Evolutionary conservation across 805 yeast species (phyloP).

Genomic region (Kodamaea hsintzibuensis): DNA sequence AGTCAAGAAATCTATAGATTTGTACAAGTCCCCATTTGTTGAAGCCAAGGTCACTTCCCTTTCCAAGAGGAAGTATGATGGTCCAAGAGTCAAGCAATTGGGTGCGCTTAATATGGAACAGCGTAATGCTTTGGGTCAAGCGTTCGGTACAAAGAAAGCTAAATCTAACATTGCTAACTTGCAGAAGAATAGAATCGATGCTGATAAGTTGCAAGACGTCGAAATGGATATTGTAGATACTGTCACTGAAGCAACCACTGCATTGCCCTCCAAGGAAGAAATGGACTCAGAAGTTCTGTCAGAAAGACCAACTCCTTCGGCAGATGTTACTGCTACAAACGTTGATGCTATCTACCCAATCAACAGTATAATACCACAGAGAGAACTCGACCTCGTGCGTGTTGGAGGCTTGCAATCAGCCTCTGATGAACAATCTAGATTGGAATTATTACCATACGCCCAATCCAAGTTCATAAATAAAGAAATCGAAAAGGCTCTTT

Average conservation of each 20-base stretch:
- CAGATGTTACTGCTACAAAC: slow-evolving; percentile 73
- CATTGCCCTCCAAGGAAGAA: slow-evolving; percentile 70
- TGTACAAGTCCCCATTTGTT: slow-evolving; percentile 64
- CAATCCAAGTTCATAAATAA: slow-evolving; percentile 57
- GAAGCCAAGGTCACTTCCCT: slow-evolving; percentile 63
- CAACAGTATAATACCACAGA: slow-evolving; percentile 64
- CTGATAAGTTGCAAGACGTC: slow-evolving; percentile 71
- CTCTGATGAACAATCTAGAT: slow-evolving; percentile 42
- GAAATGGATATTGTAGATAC: slow-evolving; percentile 82
- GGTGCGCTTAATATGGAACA: slow-evolving; percentile 54
- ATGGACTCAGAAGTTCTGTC: slow-evolving; percentile 56
- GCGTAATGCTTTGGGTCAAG: slow-evolving; percentile 87
- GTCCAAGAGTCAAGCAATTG: slow-evolving; percentile 64
- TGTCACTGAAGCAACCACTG: slow-evolving; percentile 67
- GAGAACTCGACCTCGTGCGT: slow-evolving; percentile 63
- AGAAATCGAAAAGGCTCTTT: slow-evolving; percentile 38
- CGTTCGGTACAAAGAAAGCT: slow-evolving; percentile 96
- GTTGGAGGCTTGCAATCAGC: slow-evolving; percentile 63
- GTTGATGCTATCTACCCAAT: slow-evolving; percentile 84
- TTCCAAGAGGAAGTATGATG: slow-evolving; percentile 53
- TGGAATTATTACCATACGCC: slow-evolving; percentile 62
- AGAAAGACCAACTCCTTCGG: slow-evolving; percentile 83
- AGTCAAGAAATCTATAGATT: slow-evolving; percentile 57
- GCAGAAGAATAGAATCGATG: slow-evolving; percentile 83
- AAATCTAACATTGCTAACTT: slow-evolving; percentile 82